These are phyloP conservation scores for Colletotrichum coccodes DNA, from an alignment of 2,329 filamentous ascomycete species.

Conservation along the genomic window DNA sequence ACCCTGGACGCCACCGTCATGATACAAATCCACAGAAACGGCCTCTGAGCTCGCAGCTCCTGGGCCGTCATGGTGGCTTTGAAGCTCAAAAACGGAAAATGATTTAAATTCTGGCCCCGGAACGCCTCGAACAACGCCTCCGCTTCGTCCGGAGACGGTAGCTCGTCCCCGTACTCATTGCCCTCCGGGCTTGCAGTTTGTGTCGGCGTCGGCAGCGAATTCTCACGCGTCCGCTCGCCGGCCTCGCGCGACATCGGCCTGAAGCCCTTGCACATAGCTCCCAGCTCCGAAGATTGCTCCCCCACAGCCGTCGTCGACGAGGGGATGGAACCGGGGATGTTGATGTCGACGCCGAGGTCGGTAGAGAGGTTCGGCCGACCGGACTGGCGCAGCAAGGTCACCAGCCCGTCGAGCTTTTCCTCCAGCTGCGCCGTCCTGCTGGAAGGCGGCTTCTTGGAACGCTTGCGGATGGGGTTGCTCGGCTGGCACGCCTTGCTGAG, in stretches of 20 bases:
- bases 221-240: not conserved
- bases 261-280: not conserved
- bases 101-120: conserved; percentile 37
- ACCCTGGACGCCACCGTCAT: conserved; percentile 43
- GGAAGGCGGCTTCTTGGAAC: conserved; percentile 33
- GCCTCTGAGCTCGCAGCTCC: conserved; percentile 43
- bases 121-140: conserved; percentile 34
- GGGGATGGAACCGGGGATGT: not conserved
- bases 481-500: conserved; percentile 52
- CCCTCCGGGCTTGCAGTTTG: conserved; percentile 21
- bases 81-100: conserved; percentile 42
- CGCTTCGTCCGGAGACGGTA: conserved; percentile 27
- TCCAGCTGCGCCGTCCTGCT: conserved; percentile 37
- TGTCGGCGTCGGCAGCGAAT: conserved; percentile 22
- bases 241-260: not conserved
- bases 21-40: conserved; percentile 51
- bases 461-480: conserved; percentile 45
- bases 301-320: not conserved
- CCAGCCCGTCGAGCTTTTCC: conserved; percentile 42
- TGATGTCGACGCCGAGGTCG: not conserved
- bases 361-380: conserved; percentile 5
- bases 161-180: not conserved
- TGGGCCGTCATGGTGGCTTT: conserved; percentile 30
- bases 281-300: not conserved
- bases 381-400: conserved; percentile 38